Evolutionary conservation across 2,329 filamentous ascomycete genomes (phyloP), one percentile per base, ranked within the genome.

Genomic region (Xylaria sp.): DNA sequence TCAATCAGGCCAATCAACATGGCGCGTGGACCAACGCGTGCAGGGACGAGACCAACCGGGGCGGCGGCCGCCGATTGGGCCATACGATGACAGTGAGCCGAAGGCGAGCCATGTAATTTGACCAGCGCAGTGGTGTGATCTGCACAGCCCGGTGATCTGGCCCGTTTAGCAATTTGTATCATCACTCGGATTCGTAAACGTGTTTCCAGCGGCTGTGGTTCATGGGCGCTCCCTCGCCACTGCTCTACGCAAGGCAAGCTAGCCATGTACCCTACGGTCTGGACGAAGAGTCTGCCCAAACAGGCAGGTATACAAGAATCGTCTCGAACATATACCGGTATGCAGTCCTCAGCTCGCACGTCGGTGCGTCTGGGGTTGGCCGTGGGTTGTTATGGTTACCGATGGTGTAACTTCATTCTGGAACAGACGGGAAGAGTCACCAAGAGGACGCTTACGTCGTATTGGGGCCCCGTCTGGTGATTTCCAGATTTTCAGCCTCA

Each of bases 51-150:
- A n/a, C n/a, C n/a, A 52, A 48, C 50, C 37, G 57, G 52, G 47
- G 40, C 58, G 58, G 58, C 55, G 55, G 41, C 24, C 46, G 24
- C 58, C 58, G 55, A 55, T 58, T 54, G 50, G 55, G 52, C 59
- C 47, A 45, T 55, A 52, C 54, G 58, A 55, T 50, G 44, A 59
- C 55, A 5, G 34, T 56, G 56, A 50, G 47, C 40, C 48, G 55
- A 54, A 53, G 56, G 38, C 22, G 46, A 34, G 46, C n/a, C 46
- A 46, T 48, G 42, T 13, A 38, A 51, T 52, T 39, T 43, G 47
- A 47, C 49, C 42, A 57, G 44, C 34, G 38, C 44, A 52, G 52
- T 59, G 58, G 58, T 53, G 42, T 59, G 58, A 61, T 52, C 29
- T 34, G 3, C 29, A 34, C 29, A 11, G 29, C 29, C 29, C 16